Conservation (phyloP, 345 rosid genomes). For the Firmiana major region DNA sequence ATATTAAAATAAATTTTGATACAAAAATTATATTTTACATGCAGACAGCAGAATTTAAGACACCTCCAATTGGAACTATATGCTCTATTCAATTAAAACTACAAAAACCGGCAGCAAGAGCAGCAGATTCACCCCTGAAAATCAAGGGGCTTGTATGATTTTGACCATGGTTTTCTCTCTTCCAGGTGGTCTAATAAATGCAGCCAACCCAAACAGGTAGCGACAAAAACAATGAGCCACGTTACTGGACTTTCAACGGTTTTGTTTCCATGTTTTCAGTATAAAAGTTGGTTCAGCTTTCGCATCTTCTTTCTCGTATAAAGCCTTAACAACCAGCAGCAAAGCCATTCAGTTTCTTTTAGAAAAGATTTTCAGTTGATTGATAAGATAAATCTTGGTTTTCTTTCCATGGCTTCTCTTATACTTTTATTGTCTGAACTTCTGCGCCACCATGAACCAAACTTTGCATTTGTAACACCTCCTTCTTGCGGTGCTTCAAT, state of each 20-base stretch:
- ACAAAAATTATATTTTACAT: too few relatives aligned
- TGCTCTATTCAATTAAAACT: not conserved
- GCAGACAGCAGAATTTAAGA: too few relatives aligned
- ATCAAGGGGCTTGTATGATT: not conserved
- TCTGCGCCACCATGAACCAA: constrained; percentile 15
- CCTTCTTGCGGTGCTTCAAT: not conserved
- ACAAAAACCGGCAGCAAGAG: not conserved
- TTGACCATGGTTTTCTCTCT: not conserved
- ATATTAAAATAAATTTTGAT: too few relatives aligned
- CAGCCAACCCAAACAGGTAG: not conserved
- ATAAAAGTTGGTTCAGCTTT: not conserved
- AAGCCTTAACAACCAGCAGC: not conserved
- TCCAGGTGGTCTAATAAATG: not conserved
- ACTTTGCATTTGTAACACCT: not conserved
- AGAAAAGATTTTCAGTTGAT: not conserved
- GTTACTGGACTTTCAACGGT: not conserved
- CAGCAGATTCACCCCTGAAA: not conserved
- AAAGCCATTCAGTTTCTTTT: not conserved
- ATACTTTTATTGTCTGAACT: constrained; percentile 21
- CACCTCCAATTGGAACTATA: too few relatives aligned
- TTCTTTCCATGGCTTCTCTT: constrained; percentile 18
- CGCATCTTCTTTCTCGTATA: not conserved
- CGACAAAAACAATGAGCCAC: not conserved
- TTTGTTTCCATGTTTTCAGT: not conserved
- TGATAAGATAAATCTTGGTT: not conserved